Percentiles rank a stretch among this genome's conserved stretches.
These are phyloP conservation scores for Betula pendula DNA, from an alignment of 306 rosid genomes.

Conservation along the genomic window DNA sequence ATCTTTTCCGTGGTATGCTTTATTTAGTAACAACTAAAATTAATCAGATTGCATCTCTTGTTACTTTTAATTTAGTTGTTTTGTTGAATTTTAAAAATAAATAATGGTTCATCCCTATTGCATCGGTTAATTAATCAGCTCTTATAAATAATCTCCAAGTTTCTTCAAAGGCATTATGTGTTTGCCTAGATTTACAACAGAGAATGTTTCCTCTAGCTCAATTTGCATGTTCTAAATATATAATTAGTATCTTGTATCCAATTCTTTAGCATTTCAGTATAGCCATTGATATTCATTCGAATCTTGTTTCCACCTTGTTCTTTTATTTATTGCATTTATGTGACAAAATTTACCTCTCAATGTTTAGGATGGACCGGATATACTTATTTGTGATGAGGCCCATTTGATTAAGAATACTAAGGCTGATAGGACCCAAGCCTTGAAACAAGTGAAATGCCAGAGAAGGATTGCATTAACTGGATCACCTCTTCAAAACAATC, in stretches of 20 bases:
- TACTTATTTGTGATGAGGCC: conserved; percentile 98
- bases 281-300: neutral
- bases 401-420: conserved; percentile 90
- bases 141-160: neutral
- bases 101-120: neutral
- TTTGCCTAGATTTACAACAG: neutral
- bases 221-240: neutral
- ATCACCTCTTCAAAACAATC: conserved; percentile 97
- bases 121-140: neutral
- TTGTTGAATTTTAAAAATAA: neutral
- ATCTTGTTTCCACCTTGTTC: neutral
- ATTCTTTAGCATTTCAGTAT: neutral
- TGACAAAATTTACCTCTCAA: conserved; percentile 27
- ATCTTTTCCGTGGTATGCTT: neutral
- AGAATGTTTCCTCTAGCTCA: neutral
- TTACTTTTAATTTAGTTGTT: neutral
- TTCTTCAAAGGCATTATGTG: neutral
- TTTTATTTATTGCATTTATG: conserved; percentile 27
- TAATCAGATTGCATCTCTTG: neutral
- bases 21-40: neutral
- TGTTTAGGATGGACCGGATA: conserved; percentile 90
- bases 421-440: conserved; percentile 89
- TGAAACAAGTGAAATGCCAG: conserved; percentile 95
- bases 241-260: neutral
- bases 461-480: conserved; percentile 97